These are phyloP conservation scores for Cicer arietinum DNA, from an alignment of 306 rosid species.

Conservation along the genomic window DNA sequence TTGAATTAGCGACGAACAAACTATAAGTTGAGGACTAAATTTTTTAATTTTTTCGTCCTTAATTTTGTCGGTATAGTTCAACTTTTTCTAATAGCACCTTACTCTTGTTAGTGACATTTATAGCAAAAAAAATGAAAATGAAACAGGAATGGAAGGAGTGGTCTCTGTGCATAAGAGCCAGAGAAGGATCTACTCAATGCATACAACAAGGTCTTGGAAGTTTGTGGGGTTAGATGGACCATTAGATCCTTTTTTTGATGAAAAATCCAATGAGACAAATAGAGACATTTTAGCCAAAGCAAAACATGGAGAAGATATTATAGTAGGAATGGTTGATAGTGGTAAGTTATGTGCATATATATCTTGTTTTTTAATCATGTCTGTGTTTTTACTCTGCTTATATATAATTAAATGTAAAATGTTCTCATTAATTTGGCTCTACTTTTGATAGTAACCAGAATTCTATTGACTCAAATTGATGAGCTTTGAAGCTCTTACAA, in stretches of 20 bases:
- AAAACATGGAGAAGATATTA: conserved; percentile 62
- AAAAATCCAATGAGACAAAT: conserved; percentile 29
- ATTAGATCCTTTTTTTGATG: conserved; percentile 24
- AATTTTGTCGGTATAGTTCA: not conserved
- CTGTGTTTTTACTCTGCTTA: not conserved
- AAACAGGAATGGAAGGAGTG: conserved; percentile 67
- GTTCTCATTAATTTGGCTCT: conserved; percentile 37
- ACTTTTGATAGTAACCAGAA: no score
- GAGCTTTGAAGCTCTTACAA: no score
- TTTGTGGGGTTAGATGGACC: conserved; percentile 55
- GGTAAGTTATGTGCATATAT: conserved; percentile 48
- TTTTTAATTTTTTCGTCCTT: not conserved
- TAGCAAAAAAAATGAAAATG: not conserved
- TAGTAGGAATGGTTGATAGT: conserved; percentile 73
- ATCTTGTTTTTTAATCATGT: not conserved
- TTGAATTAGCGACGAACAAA: not conserved
- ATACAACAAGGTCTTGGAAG: conserved; percentile 70
- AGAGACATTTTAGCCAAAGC: conserved; percentile 59
- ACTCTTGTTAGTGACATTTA: no score
- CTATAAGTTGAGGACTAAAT: no score
- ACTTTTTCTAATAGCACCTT: not conserved
- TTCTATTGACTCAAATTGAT: no score
- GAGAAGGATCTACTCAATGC: conserved; percentile 51
- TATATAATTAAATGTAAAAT: conserved; percentile 12
- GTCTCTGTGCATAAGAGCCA: conserved; percentile 49